A percentile compares a stretch with the other conserved stretches of the same genome.
phyloP scores from a whole-genome alignment of 106 monocot genomes.

The Gastrodia elata region DNA sequence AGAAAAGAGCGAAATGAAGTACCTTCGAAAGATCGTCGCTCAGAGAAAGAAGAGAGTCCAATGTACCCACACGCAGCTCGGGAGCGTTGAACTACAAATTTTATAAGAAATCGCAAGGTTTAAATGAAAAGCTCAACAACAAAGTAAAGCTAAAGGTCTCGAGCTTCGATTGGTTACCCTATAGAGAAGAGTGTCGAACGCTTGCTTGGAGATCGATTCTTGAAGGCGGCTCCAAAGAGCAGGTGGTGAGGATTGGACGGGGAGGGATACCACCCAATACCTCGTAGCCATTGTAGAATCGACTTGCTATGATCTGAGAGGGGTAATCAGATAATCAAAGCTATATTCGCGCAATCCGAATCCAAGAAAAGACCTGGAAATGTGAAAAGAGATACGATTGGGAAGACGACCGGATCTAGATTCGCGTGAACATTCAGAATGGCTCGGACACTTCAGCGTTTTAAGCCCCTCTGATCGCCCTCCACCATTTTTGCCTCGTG shows the following conservation, averaged over 20 bases:
- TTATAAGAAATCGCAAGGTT: slow-evolving; percentile 6
- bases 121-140: background rate
- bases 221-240: slow-evolving; percentile 58
- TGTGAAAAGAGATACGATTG: background rate
- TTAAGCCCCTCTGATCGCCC: too few relatives aligned
- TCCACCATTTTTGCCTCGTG: too few relatives aligned
- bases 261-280: slow-evolving; percentile 82
- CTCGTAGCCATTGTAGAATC: slow-evolving; percentile 49
- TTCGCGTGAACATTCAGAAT: too few relatives aligned
- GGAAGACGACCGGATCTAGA: background rate
- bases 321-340: background rate
- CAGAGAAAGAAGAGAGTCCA: slow-evolving; percentile 82
- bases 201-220: slow-evolving; percentile 55
- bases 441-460: too few relatives aligned
- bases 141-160: background rate
- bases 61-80: slow-evolving; percentile 84
- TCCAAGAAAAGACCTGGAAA: background rate
- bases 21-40: slow-evolving; percentile 94
- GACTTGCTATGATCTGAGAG: background rate
- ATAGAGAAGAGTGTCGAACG: slow-evolving; percentile 88
- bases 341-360: background rate
- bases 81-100: slow-evolving; percentile 63
- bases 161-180: slow-evolving; percentile 28
- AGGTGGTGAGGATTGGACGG: slow-evolving; percentile 44
- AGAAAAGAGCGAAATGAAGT: background rate